Evolutionary conservation across 2,329 filamentous ascomycete genomes (phyloP).

Genomic region (Bertia moriformis): DNA sequence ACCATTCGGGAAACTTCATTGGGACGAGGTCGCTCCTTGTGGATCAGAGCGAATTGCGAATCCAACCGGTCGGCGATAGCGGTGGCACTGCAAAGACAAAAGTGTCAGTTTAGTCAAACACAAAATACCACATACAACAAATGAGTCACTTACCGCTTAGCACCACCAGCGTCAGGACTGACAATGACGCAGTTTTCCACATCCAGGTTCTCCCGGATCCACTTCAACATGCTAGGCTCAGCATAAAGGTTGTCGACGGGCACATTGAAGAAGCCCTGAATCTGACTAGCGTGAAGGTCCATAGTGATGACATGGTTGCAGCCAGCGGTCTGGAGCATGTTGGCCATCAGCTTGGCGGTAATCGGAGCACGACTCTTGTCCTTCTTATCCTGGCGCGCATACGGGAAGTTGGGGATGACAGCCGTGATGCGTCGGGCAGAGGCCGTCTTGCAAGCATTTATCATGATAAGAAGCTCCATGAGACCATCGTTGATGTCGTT

Average conservation of each 20-base stretch:
- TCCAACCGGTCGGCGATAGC: slow-evolving; percentile 55
- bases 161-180: slow-evolving; percentile 54
- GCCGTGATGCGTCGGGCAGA: slow-evolving; percentile 85
- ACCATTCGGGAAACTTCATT: slow-evolving; percentile 90
- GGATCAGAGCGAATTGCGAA: slow-evolving; percentile 53
- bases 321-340: slow-evolving; percentile 91
- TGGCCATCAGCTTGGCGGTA: slow-evolving; percentile 86
- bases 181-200: slow-evolving; percentile 55
- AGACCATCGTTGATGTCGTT: slow-evolving; percentile 96
- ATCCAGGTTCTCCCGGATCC: slow-evolving; percentile 51
- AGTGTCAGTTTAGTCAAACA: not conserved
- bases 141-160: slow-evolving; percentile 39
- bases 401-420: slow-evolving; percentile 90
- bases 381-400: slow-evolving; percentile 95
- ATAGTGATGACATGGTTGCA: slow-evolving; percentile 91
- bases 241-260: slow-evolving; percentile 38
- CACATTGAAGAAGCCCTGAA: slow-evolving; percentile 82
- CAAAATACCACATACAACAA: slow-evolving; percentile 11
- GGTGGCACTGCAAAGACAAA: slow-evolving; percentile 29
- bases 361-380: slow-evolving; percentile 93
- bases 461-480: slow-evolving; percentile 97
- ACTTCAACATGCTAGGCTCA: slow-evolving; percentile 52
- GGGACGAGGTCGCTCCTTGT: slow-evolving; percentile 48
- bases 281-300: slow-evolving; percentile 87
- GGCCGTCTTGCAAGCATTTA: slow-evolving; percentile 80